phyloP scores from a whole-genome alignment of 768 basidiomycete species.

The Russula griseocarnosa region DNA sequence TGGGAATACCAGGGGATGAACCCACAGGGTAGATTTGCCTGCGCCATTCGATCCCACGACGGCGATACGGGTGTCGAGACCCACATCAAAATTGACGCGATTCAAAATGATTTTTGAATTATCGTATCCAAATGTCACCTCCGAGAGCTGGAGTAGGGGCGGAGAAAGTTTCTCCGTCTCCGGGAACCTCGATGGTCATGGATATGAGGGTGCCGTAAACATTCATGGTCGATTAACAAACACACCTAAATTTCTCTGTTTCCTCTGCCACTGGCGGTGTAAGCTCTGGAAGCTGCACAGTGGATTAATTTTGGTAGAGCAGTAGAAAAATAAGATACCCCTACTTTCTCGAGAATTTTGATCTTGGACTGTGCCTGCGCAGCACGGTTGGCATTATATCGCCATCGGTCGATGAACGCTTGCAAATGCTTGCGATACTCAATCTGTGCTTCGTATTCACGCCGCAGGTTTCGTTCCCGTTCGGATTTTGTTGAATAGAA shows the following conservation, averaged over 20 bases:
- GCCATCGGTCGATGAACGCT: conserved; percentile 97
- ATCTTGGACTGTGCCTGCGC: conserved; percentile 80
- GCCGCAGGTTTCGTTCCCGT: conserved; percentile 82
- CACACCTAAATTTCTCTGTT: conserved; percentile 84
- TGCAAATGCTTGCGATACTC: conserved; percentile 93
- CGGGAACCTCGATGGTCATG: conserved; percentile 58
- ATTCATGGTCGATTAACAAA: not conserved
- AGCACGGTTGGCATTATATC: conserved; percentile 94
- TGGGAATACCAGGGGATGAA: conserved; percentile 8
- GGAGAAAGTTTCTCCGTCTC: conserved; percentile 98
- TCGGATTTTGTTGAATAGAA: conserved; percentile 99
- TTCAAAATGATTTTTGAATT: conserved; percentile 73
- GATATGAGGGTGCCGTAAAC: not conserved
- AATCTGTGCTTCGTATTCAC: conserved; percentile 96
- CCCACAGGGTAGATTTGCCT: conserved; percentile 92
- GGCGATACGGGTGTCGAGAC: conserved; percentile 91
- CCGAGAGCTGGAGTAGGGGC: conserved; percentile 86
- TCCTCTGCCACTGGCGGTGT: conserved; percentile 92
- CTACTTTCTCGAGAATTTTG: conserved; percentile 70
- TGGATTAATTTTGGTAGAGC: not conserved
- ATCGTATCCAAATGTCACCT: conserved; percentile 86
- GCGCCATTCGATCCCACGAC: conserved; percentile 94
- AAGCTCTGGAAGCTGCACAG: conserved; percentile 75
- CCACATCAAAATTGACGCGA: conserved; percentile 83
- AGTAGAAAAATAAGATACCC: not conserved